Base-by-base conservation (phyloP, 1,284 basidiomycete species). In the Tylopilus sp. region DNA sequence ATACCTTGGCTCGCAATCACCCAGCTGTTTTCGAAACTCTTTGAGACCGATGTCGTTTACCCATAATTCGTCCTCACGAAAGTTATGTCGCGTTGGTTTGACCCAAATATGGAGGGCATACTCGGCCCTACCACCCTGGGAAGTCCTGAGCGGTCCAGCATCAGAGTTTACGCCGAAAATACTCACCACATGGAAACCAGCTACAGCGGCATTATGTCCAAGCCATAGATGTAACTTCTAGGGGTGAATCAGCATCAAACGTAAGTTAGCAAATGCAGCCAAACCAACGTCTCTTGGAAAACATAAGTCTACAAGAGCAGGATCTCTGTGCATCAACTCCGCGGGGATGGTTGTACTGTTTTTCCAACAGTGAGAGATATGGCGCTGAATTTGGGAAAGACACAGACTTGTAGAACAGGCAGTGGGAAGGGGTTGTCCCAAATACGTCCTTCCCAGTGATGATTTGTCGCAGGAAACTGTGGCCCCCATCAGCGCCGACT, bases 401-500 rank as follows among this genome's bases (percentile, higher is more conserved):
- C 21, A 61, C 70, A 52, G 49, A 81, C 81, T 74, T 73, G 59
- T 76, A 81, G 58, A 77, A 65, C 37, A 68, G 52, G 59, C 59
- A 50, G 28, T 61, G 53, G 31, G 50, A 36, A 39, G 59, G 46
- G 2, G 63, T 54, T 38, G 49, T 40, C 6, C 55, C 54, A 30
- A 51, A 49, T 15, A 46, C 47, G 38, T 61, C 52, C 9, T 46
- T 44, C 3, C 52, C 59, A 4, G 42, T 16, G 16, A 54, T 59
- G 16, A 60, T 46, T 60, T 57, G 44, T 31, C 56, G 49, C 25
- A 61, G 35, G 38, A 57, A 12, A 16, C 65, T 53, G 2, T 54
- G 45, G 30, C 67, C 64, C 7, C 84, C 84, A 55, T 86, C 84
- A 0, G 84, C 82, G 16, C 82, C 84, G 31, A 87, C 66, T 42